Percentiles rank a stretch among this genome's conserved stretches.
These are phyloP conservation scores for Nadsonia commutata DNA, from an alignment of 1,139 yeast species.

Conservation along the genomic window DNA sequence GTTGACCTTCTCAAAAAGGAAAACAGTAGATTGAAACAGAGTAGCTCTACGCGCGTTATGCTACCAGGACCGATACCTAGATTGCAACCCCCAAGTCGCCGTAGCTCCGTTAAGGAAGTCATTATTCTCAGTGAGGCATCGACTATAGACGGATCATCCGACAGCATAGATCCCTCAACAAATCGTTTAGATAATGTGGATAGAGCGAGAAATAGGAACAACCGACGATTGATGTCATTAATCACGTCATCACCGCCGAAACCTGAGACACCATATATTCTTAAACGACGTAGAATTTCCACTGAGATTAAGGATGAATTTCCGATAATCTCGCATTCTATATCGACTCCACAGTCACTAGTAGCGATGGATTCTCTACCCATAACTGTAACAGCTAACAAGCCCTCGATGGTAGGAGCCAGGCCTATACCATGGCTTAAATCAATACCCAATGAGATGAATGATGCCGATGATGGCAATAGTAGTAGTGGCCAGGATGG, in stretches of 20 bases:
- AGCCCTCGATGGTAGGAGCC: too few species aligned
- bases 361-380: too few species aligned
- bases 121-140: not conserved
- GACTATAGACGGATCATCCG: not conserved
- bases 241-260: not conserved
- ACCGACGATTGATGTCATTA: not conserved
- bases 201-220: not conserved
- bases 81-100: not conserved
- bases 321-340: too few species aligned
- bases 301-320: too few species aligned
- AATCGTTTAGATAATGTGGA: not conserved
- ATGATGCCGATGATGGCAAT: not conserved
- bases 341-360: too few species aligned
- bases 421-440: too few species aligned
- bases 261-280: not conserved
- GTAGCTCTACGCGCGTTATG: not conserved
- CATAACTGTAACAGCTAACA: too few species aligned
- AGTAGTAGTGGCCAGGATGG: not conserved
- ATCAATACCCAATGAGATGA: constrained; percentile 2
- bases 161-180: not conserved
- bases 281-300: not conserved
- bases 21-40: not conserved
- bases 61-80: not conserved
- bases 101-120: not conserved
- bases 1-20: not conserved